These are phyloP conservation scores for Boletus insuetus DNA, from an alignment of 768 basidiomycete species.

Conservation along the genomic window DNA sequence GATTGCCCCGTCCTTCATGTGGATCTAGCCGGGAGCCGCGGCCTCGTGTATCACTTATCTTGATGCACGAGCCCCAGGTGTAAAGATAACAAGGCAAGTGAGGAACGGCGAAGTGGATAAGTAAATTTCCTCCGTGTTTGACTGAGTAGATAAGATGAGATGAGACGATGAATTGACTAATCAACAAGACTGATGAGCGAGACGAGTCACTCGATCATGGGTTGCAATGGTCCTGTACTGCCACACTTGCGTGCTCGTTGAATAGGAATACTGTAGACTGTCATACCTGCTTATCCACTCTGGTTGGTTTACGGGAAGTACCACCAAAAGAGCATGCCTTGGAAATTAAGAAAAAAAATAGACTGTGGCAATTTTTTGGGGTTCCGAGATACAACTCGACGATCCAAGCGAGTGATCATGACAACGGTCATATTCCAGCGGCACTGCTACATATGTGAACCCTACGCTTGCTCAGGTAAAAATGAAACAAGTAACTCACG, in stretches of 20 bases:
- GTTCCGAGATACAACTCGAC: slow-evolving; percentile 4
- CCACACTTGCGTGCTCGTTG: neutral
- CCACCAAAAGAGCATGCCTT: neutral
- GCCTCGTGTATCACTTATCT: slow-evolving; percentile 16
- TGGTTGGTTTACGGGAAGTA: neutral
- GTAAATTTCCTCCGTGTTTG: neutral
- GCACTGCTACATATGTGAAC: slow-evolving; percentile 13
- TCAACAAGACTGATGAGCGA: neutral
- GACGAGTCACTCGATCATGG: neutral
- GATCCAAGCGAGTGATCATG: slow-evolving; percentile 3
- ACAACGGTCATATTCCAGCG: slow-evolving; percentile 10
- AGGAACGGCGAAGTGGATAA: slow-evolving; percentile 8
- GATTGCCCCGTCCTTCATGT: neutral
- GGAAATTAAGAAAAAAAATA: slow-evolving; percentile 4
- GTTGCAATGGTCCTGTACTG: neutral
- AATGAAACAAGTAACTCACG: slow-evolving; percentile 15
- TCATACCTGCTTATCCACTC: neutral
- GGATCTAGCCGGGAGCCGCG: slow-evolving; percentile 14
- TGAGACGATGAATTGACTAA: neutral
- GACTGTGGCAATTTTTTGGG: slow-evolving; percentile 2
- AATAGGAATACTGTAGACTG: neutral
- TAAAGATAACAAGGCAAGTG: slow-evolving; percentile 1
- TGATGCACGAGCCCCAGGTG: slow-evolving; percentile 6
- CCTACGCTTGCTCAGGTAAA: neutral
- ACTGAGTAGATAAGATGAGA: slow-evolving; percentile 5